Conservation (phyloP, 208 protist species). For the Crithidia expoeki region DNA sequence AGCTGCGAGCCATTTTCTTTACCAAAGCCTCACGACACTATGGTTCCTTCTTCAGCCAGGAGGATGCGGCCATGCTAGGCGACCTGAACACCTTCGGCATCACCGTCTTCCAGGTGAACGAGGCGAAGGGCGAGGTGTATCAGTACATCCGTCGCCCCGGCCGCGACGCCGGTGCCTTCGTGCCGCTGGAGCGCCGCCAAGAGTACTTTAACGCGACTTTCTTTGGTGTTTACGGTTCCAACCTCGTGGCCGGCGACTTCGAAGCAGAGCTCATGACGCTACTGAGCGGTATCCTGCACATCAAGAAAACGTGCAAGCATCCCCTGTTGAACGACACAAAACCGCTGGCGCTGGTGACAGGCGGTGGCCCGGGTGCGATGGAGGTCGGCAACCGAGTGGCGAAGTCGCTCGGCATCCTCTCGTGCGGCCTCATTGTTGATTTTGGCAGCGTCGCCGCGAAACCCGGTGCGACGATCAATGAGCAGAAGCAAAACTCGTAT, state of each 20-base stretch:
- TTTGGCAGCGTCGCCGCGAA: constrained; percentile 85
- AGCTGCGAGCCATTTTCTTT: constrained; percentile 90
- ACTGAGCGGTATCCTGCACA: constrained; percentile 80
- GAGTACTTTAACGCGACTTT: constrained; percentile 90
- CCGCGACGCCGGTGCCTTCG: constrained; percentile 84
- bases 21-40: constrained; percentile 72
- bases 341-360: constrained; percentile 88
- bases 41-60: constrained; percentile 91
- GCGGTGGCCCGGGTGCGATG: constrained; percentile 93
- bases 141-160: constrained; percentile 87
- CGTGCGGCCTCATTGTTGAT: constrained; percentile 91
- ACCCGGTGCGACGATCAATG: constrained; percentile 91
- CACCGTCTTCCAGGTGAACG: constrained; percentile 86
- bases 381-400: constrained; percentile 94
- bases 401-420: constrained; percentile 89
- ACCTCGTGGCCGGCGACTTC: constrained; percentile 92
- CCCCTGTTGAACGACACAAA: constrained; percentile 77
- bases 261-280: constrained; percentile 88
- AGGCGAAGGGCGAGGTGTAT: constrained; percentile 77
- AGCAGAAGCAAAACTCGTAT: constrained; percentile 92
- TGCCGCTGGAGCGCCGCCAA: constrained; percentile 82
- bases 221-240: constrained; percentile 94
- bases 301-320: constrained; percentile 71
- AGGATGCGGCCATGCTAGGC: constrained; percentile 85
- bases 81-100: constrained; percentile 92